phyloP scores from a whole-genome alignment of 345 rosid genomes.

The Gossypium ekmanianum region DNA sequence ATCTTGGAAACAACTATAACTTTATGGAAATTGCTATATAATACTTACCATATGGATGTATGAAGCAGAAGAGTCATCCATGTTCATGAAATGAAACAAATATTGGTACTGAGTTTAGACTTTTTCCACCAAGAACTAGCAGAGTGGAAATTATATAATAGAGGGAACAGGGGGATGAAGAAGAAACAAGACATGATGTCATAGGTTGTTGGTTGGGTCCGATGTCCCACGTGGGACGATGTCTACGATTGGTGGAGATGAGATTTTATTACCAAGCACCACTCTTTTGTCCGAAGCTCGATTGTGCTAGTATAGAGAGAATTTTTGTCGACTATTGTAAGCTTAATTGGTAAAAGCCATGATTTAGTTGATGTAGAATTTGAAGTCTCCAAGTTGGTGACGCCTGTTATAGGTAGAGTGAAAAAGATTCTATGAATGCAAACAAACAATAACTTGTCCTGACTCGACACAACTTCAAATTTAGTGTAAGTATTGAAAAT shows the following conservation, averaged over 20 bases:
- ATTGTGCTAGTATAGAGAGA: background rate
- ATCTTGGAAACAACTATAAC: background rate
- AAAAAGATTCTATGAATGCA: no score
- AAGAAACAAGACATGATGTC: background rate
- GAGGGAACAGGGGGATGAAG: background rate
- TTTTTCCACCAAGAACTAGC: background rate
- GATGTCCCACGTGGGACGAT: conserved; percentile 2
- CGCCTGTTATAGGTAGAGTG: no score
- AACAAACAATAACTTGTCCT: no score
- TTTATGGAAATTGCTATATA: background rate
- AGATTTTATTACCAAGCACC: background rate
- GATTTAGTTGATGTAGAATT: background rate
- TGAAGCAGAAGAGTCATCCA: conserved; percentile 50
- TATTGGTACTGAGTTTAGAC: background rate
- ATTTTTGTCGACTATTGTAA: background rate
- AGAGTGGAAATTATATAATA: background rate
- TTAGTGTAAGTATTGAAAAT: no score
- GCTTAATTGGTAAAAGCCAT: background rate
- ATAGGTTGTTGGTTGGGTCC: background rate
- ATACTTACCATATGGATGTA: conserved; percentile 57
- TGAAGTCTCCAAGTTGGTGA: background rate
- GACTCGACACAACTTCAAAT: no score
- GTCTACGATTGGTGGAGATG: background rate
- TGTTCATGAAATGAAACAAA: background rate
- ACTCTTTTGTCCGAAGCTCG: background rate